Evolutionary conservation across 495 filamentous ascomycete genomes (phyloP).

Genomic region (Pyronema domesticum): DNA sequence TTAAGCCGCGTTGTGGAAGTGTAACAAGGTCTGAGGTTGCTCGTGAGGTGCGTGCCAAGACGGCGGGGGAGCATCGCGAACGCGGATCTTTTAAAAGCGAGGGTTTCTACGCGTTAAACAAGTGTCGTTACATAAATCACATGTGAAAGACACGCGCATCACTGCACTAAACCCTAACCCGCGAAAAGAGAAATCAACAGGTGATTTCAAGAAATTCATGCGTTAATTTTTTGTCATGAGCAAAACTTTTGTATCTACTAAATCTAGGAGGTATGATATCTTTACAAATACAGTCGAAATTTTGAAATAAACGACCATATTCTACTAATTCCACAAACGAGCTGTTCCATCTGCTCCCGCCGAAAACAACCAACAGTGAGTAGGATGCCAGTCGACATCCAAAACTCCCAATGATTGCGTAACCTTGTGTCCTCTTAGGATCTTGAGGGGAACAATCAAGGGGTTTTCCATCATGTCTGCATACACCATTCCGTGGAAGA

Average conservation of each 20-base stretch:
- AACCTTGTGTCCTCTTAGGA: constrained; percentile 75
- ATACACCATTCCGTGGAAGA: constrained; percentile 92
- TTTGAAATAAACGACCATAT: not conserved
- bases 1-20: not conserved
- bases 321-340: constrained; percentile 43
- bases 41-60: not conserved
- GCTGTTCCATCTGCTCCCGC: constrained; percentile 86
- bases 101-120: too few relatives aligned
- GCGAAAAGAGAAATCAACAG: too few relatives aligned
- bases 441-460: constrained; percentile 86
- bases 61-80: not conserved
- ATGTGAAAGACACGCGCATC: too few relatives aligned
- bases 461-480: constrained; percentile 89
- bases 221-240: too few relatives aligned
- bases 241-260: too few relatives aligned
- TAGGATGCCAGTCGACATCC: constrained; percentile 87
- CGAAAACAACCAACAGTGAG: constrained; percentile 81
- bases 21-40: not conserved
- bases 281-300: not conserved
- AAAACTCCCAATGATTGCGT: constrained; percentile 67
- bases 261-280: too few relatives aligned
- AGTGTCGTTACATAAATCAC: too few relatives aligned
- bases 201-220: too few relatives aligned
- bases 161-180: too few relatives aligned
- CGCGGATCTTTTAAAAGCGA: too few relatives aligned